phyloP scores from a whole-genome alignment of 1,139 yeast genomes.

The Maudiozyma humilis region DNA sequence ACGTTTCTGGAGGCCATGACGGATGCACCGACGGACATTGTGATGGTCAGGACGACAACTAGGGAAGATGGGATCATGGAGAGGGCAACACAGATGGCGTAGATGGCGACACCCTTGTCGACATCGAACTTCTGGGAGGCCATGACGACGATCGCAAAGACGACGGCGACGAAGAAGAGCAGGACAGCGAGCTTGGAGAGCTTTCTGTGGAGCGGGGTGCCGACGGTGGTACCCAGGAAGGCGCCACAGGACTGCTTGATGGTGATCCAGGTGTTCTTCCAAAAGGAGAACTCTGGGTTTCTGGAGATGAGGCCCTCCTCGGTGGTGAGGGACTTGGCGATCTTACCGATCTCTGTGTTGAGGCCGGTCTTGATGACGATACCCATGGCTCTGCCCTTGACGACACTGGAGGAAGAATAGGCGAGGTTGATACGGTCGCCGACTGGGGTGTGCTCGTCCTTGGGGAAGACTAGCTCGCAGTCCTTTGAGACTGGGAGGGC shows the following conservation, averaged over 20 bases:
- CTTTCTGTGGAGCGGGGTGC: constrained; percentile 89
- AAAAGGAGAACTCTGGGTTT: constrained; percentile 40
- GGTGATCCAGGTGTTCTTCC: constrained; percentile 33
- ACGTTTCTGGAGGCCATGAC: constrained; percentile 94
- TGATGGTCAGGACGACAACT: constrained; percentile 94
- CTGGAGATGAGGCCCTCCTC: constrained; percentile 68
- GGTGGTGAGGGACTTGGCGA: constrained; percentile 83
- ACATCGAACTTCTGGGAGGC: constrained; percentile 79
- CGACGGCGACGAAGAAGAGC: constrained; percentile 68
- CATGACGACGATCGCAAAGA: constrained; percentile 81
- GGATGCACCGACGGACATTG: constrained; percentile 89
- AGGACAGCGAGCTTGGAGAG: constrained; percentile 93
- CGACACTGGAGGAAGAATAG: constrained; percentile 91
- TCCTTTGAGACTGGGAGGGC: constrained; percentile 72
- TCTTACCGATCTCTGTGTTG: constrained; percentile 84
- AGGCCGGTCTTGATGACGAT: constrained; percentile 83
- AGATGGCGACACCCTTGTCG: constrained; percentile 92
- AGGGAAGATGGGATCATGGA: constrained; percentile 98
- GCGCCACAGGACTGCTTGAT: constrained; percentile 50
- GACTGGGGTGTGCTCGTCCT: constrained; percentile 41
- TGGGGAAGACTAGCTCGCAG: constrained; percentile 32
- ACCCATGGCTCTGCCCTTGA: constrained; percentile 91
- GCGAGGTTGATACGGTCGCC: constrained; percentile 72
- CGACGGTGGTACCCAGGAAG: constrained; percentile 64
- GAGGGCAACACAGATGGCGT: constrained; percentile 92